A percentile compares a stretch with the other conserved stretches of the same genome.
Conservation (phyloP, 371 early-diverging fungal species). For the Nematocida homosporus region DNA sequence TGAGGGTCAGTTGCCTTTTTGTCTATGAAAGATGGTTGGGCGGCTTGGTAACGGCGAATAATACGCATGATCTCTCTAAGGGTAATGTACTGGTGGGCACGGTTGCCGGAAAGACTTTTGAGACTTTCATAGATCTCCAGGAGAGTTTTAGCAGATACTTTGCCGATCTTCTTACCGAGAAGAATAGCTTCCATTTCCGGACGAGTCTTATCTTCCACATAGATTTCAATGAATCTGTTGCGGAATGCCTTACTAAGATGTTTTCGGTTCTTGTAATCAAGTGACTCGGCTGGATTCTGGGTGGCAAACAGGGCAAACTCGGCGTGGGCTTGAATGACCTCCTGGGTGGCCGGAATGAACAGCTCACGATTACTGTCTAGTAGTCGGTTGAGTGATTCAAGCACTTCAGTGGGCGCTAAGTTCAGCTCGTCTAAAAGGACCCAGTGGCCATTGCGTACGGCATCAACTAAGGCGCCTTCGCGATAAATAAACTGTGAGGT, state of each 20-base stretch:
- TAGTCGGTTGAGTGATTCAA: constrained; percentile 95
- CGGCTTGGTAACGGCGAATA: constrained; percentile 14
- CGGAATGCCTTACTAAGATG: constrained; percentile 94
- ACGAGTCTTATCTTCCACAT: constrained; percentile 43
- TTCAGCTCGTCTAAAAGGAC: constrained; percentile 98
- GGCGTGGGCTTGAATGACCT: constrained; percentile 84
- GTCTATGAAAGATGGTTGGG: constrained; percentile 26
- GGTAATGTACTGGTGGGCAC: constrained; percentile 47
- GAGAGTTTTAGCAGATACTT: constrained; percentile 20
- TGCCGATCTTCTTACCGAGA: constrained; percentile 40
- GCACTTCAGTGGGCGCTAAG: constrained; percentile 93
- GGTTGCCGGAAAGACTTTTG: constrained; percentile 34
- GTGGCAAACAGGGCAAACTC: constrained; percentile 98
- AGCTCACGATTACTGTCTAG: constrained; percentile 97
- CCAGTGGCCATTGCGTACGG: constrained; percentile 92
- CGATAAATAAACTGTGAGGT: constrained; percentile 86
- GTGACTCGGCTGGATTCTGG: constrained; percentile 86
- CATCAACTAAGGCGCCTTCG: constrained; percentile 89
- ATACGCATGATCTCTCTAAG: constrained; percentile 55
- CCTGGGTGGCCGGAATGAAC: constrained; percentile 87
- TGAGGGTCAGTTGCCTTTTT: neutral
- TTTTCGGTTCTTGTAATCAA: constrained; percentile 92
- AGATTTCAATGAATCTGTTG: constrained; percentile 83
- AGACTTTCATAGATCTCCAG: constrained; percentile 42
- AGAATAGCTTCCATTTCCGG: constrained; percentile 46